Evolutionary conservation across 352 stramenopile species (phyloP), one percentile per base, ranked within the genome.

Genomic region (Phytophthora pseudosyringae): DNA sequence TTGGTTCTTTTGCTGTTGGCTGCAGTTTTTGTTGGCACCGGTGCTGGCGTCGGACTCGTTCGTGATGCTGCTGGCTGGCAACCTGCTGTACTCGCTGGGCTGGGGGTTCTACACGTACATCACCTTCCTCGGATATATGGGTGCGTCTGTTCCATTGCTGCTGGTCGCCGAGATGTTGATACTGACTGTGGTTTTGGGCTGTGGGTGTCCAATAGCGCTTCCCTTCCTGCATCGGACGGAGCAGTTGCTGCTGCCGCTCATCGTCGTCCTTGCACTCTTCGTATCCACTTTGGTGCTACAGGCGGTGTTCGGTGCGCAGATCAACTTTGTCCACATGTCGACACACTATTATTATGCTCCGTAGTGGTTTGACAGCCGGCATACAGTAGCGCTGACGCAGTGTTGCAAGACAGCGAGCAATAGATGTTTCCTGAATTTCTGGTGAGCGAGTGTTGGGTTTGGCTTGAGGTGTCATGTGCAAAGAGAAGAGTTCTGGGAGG

Each of bases 61-160:
- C 47, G 51, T 96, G 16, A 83, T 91, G 18, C 73, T 99, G 18
- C 33, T 98, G 13, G 41, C 98, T 4, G 93, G 91, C 6, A 99
- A 99, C 75, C 74, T 90, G 31, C 75, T 99, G 13, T 99, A 99
- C 76, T 94, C 94, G 32, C 48, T 94, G 12, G 95, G 79, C 5
- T 98, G 98, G 80, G 81, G 83, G 18, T 94, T 94, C 58, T 99
- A 99, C 80, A 98, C 92, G 55, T 99, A 99, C 79, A 98, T 99
- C 69, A 99, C 97, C 3, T 98, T 99, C 80, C 83, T 99, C 31
- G 97, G 97, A 40, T 99, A 97, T 71, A 90, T 97, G 82, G 87
- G 88, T 97, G 77, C 60, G 81, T 72, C 36, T 4, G 9, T 9
- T 39, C 4, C 12, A 44, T 18, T 18, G 10, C 7, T 53, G 13